Conservation (phyloP, 768 basidiomycete genomes). For the Pleurotus giganteus region DNA sequence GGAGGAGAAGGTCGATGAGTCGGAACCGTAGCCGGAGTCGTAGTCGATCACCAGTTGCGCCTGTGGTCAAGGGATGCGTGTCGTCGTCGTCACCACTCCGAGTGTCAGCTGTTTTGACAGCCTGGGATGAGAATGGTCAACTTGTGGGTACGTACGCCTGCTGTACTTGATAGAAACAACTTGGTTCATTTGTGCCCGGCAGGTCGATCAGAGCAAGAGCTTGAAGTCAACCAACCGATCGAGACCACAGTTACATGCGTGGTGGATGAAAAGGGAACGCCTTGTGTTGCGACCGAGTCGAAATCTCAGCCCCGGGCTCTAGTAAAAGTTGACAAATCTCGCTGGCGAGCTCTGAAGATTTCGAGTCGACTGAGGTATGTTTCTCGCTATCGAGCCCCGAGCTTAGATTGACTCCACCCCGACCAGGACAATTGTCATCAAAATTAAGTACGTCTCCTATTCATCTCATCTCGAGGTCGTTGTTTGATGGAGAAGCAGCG, state of each 20-base stretch:
- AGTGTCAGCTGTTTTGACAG: conserved; percentile 27
- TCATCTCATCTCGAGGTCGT: background rate
- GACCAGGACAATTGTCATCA: conserved; percentile 7
- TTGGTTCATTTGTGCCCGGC: background rate
- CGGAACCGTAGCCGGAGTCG: conserved; percentile 13
- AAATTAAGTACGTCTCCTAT: conserved; percentile 6
- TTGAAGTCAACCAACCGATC: conserved; percentile 4
- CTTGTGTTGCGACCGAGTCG: conserved; percentile 3
- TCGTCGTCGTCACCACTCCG: conserved; percentile 29
- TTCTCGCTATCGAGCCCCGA: background rate
- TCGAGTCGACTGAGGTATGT: conserved; percentile 2
- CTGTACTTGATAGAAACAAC: background rate
- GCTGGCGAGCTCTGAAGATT: conserved; percentile 3
- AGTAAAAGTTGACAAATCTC: conserved; percentile 3
- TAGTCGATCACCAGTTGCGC: conserved; percentile 8
- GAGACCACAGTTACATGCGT: conserved; percentile 4
- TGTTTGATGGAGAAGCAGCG: background rate
- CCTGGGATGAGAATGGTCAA: conserved; percentile 26
- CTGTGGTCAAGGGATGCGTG: conserved; percentile 13
- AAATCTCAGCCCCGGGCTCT: background rate
- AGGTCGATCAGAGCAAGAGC: conserved; percentile 10
- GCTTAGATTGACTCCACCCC: background rate
- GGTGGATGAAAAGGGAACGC: background rate
- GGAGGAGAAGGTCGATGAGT: conserved; percentile 21
- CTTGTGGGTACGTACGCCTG: conserved; percentile 2